A percentile compares a stretch with the other conserved stretches of the same genome.
These are phyloP conservation scores for Mortierella sp. DNA, from an alignment of 371 early-diverging fungal species.

Conservation along the genomic window DNA sequence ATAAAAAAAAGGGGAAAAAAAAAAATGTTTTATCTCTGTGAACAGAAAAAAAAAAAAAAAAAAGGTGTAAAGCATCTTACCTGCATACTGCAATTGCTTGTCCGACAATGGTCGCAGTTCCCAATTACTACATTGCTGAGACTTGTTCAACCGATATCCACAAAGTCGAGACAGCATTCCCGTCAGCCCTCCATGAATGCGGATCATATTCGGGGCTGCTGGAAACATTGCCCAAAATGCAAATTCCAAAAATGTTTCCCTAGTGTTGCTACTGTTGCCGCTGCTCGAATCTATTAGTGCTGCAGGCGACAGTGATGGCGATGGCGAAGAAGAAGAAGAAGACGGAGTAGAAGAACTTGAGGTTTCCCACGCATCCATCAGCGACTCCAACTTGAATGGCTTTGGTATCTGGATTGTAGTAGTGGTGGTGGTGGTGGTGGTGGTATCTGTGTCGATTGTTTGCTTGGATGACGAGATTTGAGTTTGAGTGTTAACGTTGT, in stretches of 20 bases:
- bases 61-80: constrained; percentile 1
- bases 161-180: constrained; percentile 21
- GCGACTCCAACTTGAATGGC: no score
- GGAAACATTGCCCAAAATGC: constrained; percentile 15
- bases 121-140: constrained; percentile 41
- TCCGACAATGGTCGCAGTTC: constrained; percentile 33
- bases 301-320: neutral
- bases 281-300: neutral
- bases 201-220: neutral
- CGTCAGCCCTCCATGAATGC: constrained; percentile 26
- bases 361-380: no score
- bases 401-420: no score
- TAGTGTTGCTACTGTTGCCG: neutral
- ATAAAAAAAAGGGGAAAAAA: no score
- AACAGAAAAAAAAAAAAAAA: no score
- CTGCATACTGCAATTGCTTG: constrained; percentile 30
- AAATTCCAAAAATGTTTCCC: neutral
- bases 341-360: no score
- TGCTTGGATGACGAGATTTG: no score
- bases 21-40: no score
- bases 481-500: no score
- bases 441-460: no score
- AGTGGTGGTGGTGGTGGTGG: no score
- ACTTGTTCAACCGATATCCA: constrained; percentile 27
- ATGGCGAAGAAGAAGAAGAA: neutral